phyloP scores from a whole-genome alignment of 371 early-diverging fungal genomes.

The Nematocida major region DNA sequence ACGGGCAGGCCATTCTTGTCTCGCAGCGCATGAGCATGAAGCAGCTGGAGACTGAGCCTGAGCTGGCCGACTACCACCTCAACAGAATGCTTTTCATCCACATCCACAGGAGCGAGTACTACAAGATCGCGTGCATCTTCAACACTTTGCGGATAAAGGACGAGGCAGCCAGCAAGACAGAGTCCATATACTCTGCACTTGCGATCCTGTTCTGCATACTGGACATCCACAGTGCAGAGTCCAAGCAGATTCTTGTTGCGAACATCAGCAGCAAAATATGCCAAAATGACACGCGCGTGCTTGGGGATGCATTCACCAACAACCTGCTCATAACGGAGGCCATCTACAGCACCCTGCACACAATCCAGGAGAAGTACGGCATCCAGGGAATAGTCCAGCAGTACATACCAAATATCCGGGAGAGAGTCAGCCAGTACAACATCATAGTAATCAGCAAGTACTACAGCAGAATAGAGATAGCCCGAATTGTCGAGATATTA shows the following conservation, averaged over 20 bases:
- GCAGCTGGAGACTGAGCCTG: conserved; percentile 48
- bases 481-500: conserved; percentile 40
- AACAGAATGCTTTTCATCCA: conserved; percentile 47
- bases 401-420: not conserved
- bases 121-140: conserved; percentile 47
- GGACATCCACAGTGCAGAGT: conserved; percentile 9
- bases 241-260: conserved; percentile 6
- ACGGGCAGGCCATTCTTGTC: conserved; percentile 50
- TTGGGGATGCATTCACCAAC: conserved; percentile 50
- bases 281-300: conserved; percentile 38
- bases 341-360: conserved; percentile 1
- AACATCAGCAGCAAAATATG: conserved; percentile 52
- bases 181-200: conserved; percentile 27
- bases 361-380: not conserved
- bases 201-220: conserved; percentile 37
- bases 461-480: conserved; percentile 51
- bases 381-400: not conserved
- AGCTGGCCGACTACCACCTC: conserved; percentile 44
- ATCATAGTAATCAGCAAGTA: conserved; percentile 50
- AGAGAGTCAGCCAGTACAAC: conserved; percentile 60
- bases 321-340: conserved; percentile 24
- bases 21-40: conserved; percentile 56
- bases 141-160: conserved; percentile 30
- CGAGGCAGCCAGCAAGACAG: not conserved
- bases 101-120: conserved; percentile 53